Conservation (phyloP, 2,329 filamentous ascomycete species). For the Pseudogymnoascus destructans region DNA sequence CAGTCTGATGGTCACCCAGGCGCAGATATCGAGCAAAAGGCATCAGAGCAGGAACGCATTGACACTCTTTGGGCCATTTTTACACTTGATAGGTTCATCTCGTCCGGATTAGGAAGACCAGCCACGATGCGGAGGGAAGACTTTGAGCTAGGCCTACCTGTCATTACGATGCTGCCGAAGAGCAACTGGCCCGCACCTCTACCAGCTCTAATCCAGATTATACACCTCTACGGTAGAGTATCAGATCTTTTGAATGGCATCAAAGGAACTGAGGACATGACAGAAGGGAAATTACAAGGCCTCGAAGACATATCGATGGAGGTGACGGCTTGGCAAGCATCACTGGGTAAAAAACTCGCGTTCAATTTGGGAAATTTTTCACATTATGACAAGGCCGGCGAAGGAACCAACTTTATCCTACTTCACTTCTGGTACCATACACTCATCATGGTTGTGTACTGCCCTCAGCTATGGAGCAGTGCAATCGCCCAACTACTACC, state of each 20-base stretch:
- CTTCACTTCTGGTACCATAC: slow-evolving; percentile 84
- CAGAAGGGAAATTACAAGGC: slow-evolving; percentile 56
- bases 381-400: slow-evolving; percentile 64
- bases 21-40: slow-evolving; percentile 10
- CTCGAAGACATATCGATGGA: slow-evolving; percentile 70
- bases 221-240: slow-evolving; percentile 73
- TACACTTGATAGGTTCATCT: slow-evolving; percentile 75
- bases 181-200: slow-evolving; percentile 67
- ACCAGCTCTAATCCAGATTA: slow-evolving; percentile 67
- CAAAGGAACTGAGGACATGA: slow-evolving; percentile 59
- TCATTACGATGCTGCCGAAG: slow-evolving; percentile 35
- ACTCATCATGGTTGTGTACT: slow-evolving; percentile 71
- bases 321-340: slow-evolving; percentile 59
- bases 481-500: slow-evolving; percentile 59
- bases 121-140: slow-evolving; percentile 76
- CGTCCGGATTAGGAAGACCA: slow-evolving; percentile 71
- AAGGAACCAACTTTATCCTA: slow-evolving; percentile 77
- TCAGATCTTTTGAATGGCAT: slow-evolving; percentile 78
- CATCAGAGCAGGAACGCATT: slow-evolving; percentile 45
- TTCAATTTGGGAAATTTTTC: slow-evolving; percentile 83
- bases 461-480: slow-evolving; percentile 66
- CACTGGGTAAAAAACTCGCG: slow-evolving; percentile 58
- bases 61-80: slow-evolving; percentile 89
- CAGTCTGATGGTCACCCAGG: slow-evolving; percentile 10
- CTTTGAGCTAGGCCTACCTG: slow-evolving; percentile 63